Percentiles rank a stretch among this genome's conserved stretches.
phyloP scores from a whole-genome alignment of 2,329 filamentous ascomycete species.

The Trichophyton benhamiae region DNA sequence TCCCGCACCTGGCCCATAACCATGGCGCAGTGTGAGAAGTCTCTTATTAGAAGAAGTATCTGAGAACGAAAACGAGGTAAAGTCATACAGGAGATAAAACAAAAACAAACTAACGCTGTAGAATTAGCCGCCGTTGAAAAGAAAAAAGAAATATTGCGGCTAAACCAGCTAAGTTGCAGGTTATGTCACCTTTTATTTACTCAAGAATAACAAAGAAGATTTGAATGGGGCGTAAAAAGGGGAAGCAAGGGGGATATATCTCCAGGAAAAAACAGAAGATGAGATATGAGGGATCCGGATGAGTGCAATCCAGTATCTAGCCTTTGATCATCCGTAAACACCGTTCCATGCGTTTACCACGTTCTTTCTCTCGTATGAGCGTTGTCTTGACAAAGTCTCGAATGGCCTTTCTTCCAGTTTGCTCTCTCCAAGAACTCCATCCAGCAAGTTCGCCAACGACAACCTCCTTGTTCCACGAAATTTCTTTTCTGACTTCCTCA shows the following conservation, averaged over 20 bases:
- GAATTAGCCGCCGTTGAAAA: background rate
- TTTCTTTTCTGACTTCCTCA: constrained; percentile 61
- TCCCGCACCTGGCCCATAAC: background rate
- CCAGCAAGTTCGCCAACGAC: constrained; percentile 84
- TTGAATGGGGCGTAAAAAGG: background rate
- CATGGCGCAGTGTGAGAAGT: background rate
- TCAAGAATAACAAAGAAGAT: background rate
- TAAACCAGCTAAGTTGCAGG: background rate
- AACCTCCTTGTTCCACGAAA: constrained; percentile 85
- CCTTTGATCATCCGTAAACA: constrained; percentile 54
- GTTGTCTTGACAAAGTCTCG: constrained; percentile 64
- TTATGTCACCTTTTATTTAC: background rate
- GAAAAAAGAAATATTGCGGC: background rate
- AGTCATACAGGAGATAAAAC: background rate
- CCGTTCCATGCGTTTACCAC: constrained; percentile 66
- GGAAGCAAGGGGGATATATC: background rate
- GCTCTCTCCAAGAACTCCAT: constrained; percentile 83
- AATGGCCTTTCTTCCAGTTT: constrained; percentile 61
- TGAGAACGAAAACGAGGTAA: background rate
- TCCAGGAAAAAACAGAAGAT: background rate
- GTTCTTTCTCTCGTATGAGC: constrained; percentile 66
- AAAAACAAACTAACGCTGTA: background rate
- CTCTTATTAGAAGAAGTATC: background rate
- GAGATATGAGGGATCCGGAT: background rate
- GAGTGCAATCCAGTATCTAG: background rate